Evolutionary conservation across 805 yeast genomes (phyloP), one percentile per base, ranked within the genome.

Genomic region (Lipomyces sp.): DNA sequence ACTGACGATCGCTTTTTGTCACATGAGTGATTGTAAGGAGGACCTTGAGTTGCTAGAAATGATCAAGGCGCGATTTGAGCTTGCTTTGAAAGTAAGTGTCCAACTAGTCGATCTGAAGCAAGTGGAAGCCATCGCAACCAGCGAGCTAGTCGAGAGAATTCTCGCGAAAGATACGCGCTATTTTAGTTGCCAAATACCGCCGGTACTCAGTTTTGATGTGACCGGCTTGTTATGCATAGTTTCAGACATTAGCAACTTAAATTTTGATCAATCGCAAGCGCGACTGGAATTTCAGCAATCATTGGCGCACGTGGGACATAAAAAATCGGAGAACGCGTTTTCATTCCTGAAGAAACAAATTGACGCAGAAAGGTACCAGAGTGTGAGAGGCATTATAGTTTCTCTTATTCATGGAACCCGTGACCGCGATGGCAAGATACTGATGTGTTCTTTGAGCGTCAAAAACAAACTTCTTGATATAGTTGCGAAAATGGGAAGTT

Each of bases 241-340:
- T n/a, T 66, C 69, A 10, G 69, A 66, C 33, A 48, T 66, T n/a
- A 60, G 67, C 53, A 63, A 60, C 33, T 34, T 63, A 29, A 13
- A n/a, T 13, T 64, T 59, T 6, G 56, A 48, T 13, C 42, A 51
- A 15, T 62, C 64, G 8, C 15, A 18, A n/a, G 10, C 4, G 1
- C 53, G 57, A 32, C 62, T 63, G 2, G 57, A 59, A 11, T 42
- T 34, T 37, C 67, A 64, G 33, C 48, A 50, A 32, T 32, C 11
- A 11, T 15, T 57, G n/a, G 62, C 60, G 34, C 48, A 62, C 8
- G 48, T 15, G 13, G 18, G n/a, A 10, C 53, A 66, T 37, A 39
- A 33, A 29, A 66, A 66, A 45, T 66, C 69, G 3, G 66, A 33
- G 24, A 66, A 58, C 35, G 69, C 67, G n/a, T 60, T 63, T 60